phyloP scores from a whole-genome alignment of 164 flowering plant genomes.

The Buxus sempervirens region DNA sequence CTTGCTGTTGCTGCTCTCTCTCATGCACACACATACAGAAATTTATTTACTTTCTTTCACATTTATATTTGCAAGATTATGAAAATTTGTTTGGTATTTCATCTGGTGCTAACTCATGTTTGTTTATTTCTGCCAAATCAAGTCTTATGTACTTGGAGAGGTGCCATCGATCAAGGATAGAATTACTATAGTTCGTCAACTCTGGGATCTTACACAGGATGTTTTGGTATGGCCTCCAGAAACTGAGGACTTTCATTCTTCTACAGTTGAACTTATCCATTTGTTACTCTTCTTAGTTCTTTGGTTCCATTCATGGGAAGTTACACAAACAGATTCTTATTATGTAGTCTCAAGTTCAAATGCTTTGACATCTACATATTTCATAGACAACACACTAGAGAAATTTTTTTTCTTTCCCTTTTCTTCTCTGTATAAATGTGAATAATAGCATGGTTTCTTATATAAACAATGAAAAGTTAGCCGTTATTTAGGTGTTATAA shows the following conservation, averaged over 20 bases:
- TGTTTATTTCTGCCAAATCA: constrained; percentile 23
- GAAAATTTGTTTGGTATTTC: not conserved
- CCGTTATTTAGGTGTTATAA: too few relatives aligned
- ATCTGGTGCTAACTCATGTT: not conserved
- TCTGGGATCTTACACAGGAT: constrained; percentile 89
- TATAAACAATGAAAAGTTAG: too few relatives aligned
- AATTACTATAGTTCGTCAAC: constrained; percentile 85
- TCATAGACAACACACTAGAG: too few relatives aligned
- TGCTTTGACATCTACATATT: too few relatives aligned
- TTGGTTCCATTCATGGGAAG: not conserved
- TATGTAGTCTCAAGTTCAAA: too few relatives aligned
- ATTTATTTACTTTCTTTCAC: not conserved
- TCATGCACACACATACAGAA: too few relatives aligned
- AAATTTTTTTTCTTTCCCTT: too few relatives aligned
- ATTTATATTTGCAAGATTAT: not conserved
- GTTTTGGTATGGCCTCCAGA: constrained; percentile 60
- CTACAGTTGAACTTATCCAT: constrained; percentile 1
- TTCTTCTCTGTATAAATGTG: too few relatives aligned
- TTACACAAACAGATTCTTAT: too few relatives aligned
- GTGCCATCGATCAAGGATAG: constrained; percentile 85
- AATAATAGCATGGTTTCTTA: too few relatives aligned
- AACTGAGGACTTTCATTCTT: constrained; percentile 1
- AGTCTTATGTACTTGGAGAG: constrained; percentile 99
- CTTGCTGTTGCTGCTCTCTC: too few relatives aligned
- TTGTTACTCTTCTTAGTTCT: not conserved